Percentiles rank a stretch among this genome's conserved stretches.
Conservation (phyloP, 2,329 filamentous ascomycete genomes). For the Lachnellula arida region DNA sequence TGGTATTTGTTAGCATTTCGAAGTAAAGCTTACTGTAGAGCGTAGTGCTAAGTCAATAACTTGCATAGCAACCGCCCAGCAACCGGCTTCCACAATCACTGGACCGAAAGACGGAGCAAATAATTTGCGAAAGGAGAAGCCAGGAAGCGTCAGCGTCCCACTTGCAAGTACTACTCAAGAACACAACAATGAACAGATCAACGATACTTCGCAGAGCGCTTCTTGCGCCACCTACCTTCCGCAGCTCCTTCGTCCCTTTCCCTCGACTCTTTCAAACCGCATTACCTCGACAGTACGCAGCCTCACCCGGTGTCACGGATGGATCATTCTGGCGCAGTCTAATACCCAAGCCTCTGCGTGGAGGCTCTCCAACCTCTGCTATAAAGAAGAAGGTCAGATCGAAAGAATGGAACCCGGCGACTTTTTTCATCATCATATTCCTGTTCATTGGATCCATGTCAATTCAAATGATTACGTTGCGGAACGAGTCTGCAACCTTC, state of each 20-base stretch:
- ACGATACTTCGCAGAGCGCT: conserved; percentile 20
- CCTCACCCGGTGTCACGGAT: conserved; percentile 34
- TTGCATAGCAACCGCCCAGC: too few relatives aligned
- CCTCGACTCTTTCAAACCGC: conserved; percentile 4
- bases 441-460: conserved; percentile 91
- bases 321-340: conserved; percentile 61
- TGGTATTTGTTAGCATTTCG: conserved; percentile 1
- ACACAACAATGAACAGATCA: conserved; percentile 21
- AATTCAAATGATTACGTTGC: conserved; percentile 83
- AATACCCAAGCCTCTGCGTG: conserved; percentile 63
- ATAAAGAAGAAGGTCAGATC: conserved; percentile 40
- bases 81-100: too few relatives aligned
- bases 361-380: conserved; percentile 35
- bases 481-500: conserved; percentile 69
- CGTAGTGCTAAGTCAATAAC: not conserved
- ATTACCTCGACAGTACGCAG: conserved; percentile 25
- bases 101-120: too few relatives aligned
- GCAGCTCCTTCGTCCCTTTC: conserved; percentile 17
- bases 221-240: conserved; percentile 22
- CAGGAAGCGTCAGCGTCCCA: not conserved
- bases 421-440: conserved; percentile 77
- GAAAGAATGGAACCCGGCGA: conserved; percentile 74
- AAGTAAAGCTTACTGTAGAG: not conserved
- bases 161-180: not conserved
- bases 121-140: not conserved